phyloP scores from a whole-genome alignment of 352 stramenopile species.

The Globisporangium heterothallicum region DNA sequence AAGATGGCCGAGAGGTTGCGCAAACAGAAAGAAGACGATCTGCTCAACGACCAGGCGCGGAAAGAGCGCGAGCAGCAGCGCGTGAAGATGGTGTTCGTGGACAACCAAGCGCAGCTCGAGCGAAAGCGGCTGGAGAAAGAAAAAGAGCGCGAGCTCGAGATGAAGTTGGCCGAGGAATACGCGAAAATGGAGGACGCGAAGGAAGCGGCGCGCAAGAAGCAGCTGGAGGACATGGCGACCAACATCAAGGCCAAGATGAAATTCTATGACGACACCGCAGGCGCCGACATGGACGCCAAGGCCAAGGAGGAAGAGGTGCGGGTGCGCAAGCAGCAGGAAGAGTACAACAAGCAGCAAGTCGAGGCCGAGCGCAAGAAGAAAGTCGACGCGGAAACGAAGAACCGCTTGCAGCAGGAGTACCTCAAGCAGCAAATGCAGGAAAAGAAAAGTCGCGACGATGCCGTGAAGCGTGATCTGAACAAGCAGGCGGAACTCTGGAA shows the following conservation, averaged over 20 bases:
- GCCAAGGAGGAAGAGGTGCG: slow-evolving; percentile 62
- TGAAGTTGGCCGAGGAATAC: slow-evolving; percentile 69
- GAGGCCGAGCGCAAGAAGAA: slow-evolving; percentile 51
- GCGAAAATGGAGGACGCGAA: slow-evolving; percentile 69
- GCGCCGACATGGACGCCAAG: slow-evolving; percentile 55
- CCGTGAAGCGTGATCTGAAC: slow-evolving; percentile 52
- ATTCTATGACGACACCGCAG: slow-evolving; percentile 77
- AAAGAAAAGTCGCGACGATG: slow-evolving; percentile 57
- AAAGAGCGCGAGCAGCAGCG: slow-evolving; percentile 61
- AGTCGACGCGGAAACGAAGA: slow-evolving; percentile 44
- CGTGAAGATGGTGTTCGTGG: slow-evolving; percentile 44
- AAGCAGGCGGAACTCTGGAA: slow-evolving; percentile 82
- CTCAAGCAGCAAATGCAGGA: slow-evolving; percentile 60
- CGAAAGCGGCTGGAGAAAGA: slow-evolving; percentile 50
- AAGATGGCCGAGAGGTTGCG: slow-evolving; percentile 42
- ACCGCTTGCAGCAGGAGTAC: slow-evolving; percentile 42
- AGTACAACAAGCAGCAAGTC: slow-evolving; percentile 51
- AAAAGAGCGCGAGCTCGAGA: slow-evolving; percentile 49
- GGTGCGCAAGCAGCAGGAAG: slow-evolving; percentile 54
- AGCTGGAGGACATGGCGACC: slow-evolving; percentile 64
- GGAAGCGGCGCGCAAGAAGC: slow-evolving; percentile 47
- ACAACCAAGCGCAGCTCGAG: slow-evolving; percentile 62
- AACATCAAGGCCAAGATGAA: slow-evolving; percentile 84
- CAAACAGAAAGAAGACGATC: slow-evolving; percentile 52
- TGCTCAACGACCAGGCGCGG: slow-evolving; percentile 32